Evolutionary conservation across 306 rosid genomes (phyloP), one percentile per base, ranked within the genome.

Genomic region (Vigna unguiculata): DNA sequence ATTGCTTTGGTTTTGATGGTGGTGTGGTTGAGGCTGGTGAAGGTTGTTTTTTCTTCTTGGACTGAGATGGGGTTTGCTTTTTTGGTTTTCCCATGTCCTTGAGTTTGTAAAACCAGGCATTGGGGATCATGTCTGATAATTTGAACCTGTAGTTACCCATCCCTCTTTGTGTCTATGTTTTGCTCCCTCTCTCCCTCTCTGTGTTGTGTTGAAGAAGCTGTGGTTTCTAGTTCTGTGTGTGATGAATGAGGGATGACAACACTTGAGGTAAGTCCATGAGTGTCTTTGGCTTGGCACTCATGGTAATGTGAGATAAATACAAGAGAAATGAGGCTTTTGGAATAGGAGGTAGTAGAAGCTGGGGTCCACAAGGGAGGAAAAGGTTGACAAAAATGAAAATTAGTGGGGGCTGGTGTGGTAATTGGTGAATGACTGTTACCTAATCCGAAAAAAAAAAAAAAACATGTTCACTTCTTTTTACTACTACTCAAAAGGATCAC

Each of bases 51-150:
- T 81, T 87, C 87, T 86, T 87, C 66, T 74, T 81, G 12, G 82
- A 72, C 30, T 70, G 79, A 25, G 77, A 24, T 22, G 10, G 21
- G 4, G 24, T 71, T 17, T 82, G 86, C 48, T 71, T 91, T 78
- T 78, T 86, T 81, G 80, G 47, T 78, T 68, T 87, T 65, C 86
- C 83, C 86, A 92, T 88, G 71, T 90, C 92, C 48, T 58, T 87
- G 22, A 92, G 96, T 83, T 92, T 95, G 93, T 86, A 85, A 68
- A 95, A 92, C 98, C 98, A 95, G 65, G 93, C 87, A 84, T 89
- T 89, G 9, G 98, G 96, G 54, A 95, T 87, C 92, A 95, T 95
- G 76, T 90, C 96, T 14, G 97, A 89, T 28, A 95, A 52, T 36
- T 71, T 91, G 78, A 95, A 92, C 91, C 80, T 90, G 76, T 86